phyloP scores from a whole-genome alignment of 2,329 filamentous ascomycete species.

The Penicillium sp. region DNA sequence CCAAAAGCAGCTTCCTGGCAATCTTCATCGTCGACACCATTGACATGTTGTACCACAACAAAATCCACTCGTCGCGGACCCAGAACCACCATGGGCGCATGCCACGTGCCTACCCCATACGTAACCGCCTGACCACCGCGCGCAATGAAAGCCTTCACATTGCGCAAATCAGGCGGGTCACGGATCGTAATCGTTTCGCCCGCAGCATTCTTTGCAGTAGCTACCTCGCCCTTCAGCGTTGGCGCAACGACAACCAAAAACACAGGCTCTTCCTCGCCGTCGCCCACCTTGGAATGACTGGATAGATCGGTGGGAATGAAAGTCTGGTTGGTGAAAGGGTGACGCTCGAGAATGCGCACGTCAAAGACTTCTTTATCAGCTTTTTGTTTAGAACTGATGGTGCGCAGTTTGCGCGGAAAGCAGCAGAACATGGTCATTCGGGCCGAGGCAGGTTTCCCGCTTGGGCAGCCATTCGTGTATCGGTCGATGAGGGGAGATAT shows the following conservation, averaged over 20 bases:
- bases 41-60: constrained; percentile 85
- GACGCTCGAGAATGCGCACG: constrained; percentile 78
- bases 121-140: constrained; percentile 81
- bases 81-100: constrained; percentile 92
- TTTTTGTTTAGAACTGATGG: constrained; percentile 13
- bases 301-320: constrained; percentile 75
- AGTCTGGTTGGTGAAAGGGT: constrained; percentile 92
- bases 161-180: constrained; percentile 69
- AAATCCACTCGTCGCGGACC: constrained; percentile 76
- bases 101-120: constrained; percentile 90
- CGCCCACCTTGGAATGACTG: constrained; percentile 28
- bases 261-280: constrained; percentile 35
- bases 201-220: constrained; percentile 36
- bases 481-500: constrained; percentile 74
- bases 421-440: constrained; percentile 91
- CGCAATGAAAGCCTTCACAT: constrained; percentile 77
- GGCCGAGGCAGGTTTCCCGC: constrained; percentile 54
- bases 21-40: constrained; percentile 80
- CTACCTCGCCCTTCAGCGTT: constrained; percentile 57
- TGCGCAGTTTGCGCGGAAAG: constrained; percentile 64
- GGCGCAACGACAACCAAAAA: constrained; percentile 92
- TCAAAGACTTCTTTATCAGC: constrained; percentile 55
- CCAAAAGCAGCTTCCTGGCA: constrained; percentile 74
- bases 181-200: constrained; percentile 41
- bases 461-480: constrained; percentile 62